Conservation (phyloP, 306 rosid species). For the Begonia peltatifolia region DNA sequence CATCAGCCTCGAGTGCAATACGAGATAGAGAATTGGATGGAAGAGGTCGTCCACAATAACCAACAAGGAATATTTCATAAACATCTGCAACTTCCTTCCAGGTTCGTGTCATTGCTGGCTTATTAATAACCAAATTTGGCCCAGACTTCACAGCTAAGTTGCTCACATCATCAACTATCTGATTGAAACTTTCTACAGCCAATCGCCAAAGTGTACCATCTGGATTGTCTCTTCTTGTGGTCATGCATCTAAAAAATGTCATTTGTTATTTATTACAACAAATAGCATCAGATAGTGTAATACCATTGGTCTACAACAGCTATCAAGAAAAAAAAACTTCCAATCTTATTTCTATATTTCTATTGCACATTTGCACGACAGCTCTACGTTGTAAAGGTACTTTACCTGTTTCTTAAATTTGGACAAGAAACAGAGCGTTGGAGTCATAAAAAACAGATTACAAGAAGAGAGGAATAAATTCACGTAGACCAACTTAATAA, state of each 20-base stretch:
- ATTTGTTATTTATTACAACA: too few species aligned
- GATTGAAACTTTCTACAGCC: constrained; percentile 67
- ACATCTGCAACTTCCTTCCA: constrained; percentile 97
- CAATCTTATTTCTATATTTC: too few species aligned
- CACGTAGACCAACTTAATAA: too few species aligned
- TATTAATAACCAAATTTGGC: constrained; percentile 38
- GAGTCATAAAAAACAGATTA: too few species aligned
- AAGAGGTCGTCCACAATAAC: constrained; percentile 93
- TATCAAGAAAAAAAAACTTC: too few species aligned
- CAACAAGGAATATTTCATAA: constrained; percentile 85
- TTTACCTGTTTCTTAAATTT: too few species aligned
- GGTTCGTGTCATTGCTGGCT: constrained; percentile 57
- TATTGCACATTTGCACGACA: too few species aligned
- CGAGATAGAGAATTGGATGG: constrained; percentile 64
- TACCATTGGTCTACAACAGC: too few species aligned
- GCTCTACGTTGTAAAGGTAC: too few species aligned
- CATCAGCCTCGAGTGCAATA: constrained; percentile 51
- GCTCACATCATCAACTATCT: constrained; percentile 44
- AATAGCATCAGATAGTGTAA: too few species aligned
- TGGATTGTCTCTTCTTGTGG: constrained; percentile 87
- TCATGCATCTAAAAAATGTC: constrained; percentile 62
- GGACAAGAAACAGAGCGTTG: too few species aligned
- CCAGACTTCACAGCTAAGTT: constrained; percentile 21
- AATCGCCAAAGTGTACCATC: constrained; percentile 85
- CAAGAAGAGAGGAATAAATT: too few species aligned